Evolutionary conservation across 306 rosid species (phyloP).

Genomic region (Citrullus colocynthis): DNA sequence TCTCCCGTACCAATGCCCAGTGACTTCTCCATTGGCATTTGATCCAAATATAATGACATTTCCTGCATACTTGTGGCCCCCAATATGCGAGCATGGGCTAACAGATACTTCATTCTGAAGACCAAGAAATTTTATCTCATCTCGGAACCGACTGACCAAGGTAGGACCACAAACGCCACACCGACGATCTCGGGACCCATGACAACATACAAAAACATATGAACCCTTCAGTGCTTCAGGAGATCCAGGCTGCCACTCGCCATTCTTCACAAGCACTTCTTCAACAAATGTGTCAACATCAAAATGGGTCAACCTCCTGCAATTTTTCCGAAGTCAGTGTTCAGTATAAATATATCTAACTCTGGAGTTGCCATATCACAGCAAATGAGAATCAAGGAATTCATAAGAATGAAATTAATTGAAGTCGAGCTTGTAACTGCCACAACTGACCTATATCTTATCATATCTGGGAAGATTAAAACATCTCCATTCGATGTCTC

Average conservation of each 20-base stretch:
- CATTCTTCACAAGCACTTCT: slow-evolving; percentile 93
- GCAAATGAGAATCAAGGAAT: neutral
- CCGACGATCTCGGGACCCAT: slow-evolving; percentile 85
- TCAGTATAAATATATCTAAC: neutral
- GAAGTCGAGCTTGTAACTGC: neutral
- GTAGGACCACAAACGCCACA: slow-evolving; percentile 95
- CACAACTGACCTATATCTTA: slow-evolving; percentile 71
- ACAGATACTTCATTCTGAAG: slow-evolving; percentile 73
- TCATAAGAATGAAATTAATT: neutral
- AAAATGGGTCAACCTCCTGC: slow-evolving; percentile 92
- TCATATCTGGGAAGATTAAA: slow-evolving; percentile 88
- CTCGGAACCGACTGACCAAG: slow-evolving; percentile 60
- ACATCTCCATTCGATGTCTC: slow-evolving; percentile 97
- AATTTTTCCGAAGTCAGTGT: neutral
- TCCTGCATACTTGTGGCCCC: slow-evolving; percentile 87
- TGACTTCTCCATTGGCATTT: slow-evolving; percentile 41
- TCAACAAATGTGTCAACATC: slow-evolving; percentile 93
- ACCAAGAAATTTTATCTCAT: slow-evolving; percentile 54
- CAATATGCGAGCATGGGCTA: slow-evolving; percentile 93
- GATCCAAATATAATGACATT: slow-evolving; percentile 70
- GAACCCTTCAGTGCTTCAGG: slow-evolving; percentile 70
- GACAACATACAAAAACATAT: slow-evolving; percentile 73
- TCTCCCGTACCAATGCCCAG: slow-evolving; percentile 75
- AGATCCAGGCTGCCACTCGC: slow-evolving; percentile 86
- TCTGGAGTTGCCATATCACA: neutral